Conservation (phyloP, 208 protist species). For the Trichomonas tenax region DNA sequence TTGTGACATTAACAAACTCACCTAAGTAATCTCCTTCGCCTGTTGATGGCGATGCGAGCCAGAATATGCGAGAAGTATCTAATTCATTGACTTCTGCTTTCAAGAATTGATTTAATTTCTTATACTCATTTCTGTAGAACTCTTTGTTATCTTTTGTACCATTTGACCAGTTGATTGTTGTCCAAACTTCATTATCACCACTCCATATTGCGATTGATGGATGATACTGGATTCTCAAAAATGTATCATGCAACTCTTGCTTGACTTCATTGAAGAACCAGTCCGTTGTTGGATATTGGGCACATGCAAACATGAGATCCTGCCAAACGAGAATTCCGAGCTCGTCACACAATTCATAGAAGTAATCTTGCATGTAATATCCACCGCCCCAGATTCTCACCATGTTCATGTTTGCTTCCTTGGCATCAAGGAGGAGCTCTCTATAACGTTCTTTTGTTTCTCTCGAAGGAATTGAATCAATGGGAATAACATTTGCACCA, state of each 20-base stretch:
- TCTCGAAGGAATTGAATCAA: constrained; percentile 37
- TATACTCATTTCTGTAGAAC: background rate
- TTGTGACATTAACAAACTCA: background rate
- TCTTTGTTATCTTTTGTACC: background rate
- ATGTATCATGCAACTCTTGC: background rate
- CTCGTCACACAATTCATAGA: constrained; percentile 52
- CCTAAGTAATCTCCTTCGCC: background rate
- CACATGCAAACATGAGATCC: constrained; percentile 58
- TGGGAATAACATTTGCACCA: constrained; percentile 51
- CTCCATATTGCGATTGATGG: background rate
- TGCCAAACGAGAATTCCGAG: constrained; percentile 55
- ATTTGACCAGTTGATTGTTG: background rate
- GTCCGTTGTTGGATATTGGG: constrained; percentile 39
- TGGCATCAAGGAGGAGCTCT: constrained; percentile 30
- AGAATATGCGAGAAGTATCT: background rate
- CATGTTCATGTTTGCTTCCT: constrained; percentile 47
- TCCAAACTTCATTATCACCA: background rate
- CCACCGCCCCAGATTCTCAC: constrained; percentile 59
- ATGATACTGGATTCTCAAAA: background rate
- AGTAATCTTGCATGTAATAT: constrained; percentile 48
- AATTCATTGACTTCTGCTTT: background rate
- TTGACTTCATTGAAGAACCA: background rate
- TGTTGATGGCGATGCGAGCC: background rate
- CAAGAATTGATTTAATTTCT: background rate
- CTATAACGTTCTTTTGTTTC: constrained; percentile 13